These are phyloP conservation scores for Coemansia asiatica DNA, from an alignment of 192 early-diverging fungal species.

Conservation along the genomic window DNA sequence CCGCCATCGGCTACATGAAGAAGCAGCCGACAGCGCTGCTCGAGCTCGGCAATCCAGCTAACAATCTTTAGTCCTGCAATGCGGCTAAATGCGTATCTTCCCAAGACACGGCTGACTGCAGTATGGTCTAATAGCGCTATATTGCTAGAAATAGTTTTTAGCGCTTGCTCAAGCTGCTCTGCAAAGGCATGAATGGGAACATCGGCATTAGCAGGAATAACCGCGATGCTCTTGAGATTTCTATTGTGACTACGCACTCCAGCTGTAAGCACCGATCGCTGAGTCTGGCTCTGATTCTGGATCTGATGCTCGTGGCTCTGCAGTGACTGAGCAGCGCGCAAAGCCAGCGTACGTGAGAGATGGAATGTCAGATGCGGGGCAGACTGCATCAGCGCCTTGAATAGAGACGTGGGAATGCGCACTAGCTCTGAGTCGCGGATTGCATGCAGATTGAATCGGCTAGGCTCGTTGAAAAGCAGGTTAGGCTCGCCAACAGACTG, in stretches of 20 bases:
- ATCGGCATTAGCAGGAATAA: slow-evolving; percentile 78
- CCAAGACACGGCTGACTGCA: slow-evolving; percentile 76
- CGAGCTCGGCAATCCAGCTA: slow-evolving; percentile 92
- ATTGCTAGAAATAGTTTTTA: slow-evolving; percentile 67
- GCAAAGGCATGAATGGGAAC: slow-evolving; percentile 92
- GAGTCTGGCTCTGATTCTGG: slow-evolving; percentile 7
- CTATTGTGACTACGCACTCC: slow-evolving; percentile 78
- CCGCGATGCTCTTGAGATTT: slow-evolving; percentile 93
- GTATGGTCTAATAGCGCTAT: slow-evolving; percentile 80
- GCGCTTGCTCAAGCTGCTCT: slow-evolving; percentile 69
- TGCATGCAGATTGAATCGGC: slow-evolving; percentile 88
- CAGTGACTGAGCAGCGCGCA: slow-evolving; percentile 59
- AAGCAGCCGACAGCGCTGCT: slow-evolving; percentile 82
- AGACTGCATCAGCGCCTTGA: slow-evolving; percentile 83
- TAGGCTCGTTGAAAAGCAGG: slow-evolving; percentile 71
- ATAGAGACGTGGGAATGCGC: slow-evolving; percentile 91
- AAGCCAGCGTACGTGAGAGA: slow-evolving; percentile 86
- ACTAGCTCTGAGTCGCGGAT: slow-evolving; percentile 97
- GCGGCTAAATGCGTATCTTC: slow-evolving; percentile 86
- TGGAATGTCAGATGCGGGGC: slow-evolving; percentile 92
- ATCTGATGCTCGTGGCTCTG: slow-evolving; percentile 33
- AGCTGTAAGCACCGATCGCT: slow-evolving; percentile 8
- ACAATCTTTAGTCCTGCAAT: slow-evolving; percentile 92
- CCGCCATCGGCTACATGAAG: slow-evolving; percentile 96
- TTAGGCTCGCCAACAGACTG: slow-evolving; percentile 96